Percentiles rank a stretch among this genome's conserved stretches.
Evolutionary conservation across 2,329 filamentous ascomycete species (phyloP).

Genomic region (Diaporthe sp.): DNA sequence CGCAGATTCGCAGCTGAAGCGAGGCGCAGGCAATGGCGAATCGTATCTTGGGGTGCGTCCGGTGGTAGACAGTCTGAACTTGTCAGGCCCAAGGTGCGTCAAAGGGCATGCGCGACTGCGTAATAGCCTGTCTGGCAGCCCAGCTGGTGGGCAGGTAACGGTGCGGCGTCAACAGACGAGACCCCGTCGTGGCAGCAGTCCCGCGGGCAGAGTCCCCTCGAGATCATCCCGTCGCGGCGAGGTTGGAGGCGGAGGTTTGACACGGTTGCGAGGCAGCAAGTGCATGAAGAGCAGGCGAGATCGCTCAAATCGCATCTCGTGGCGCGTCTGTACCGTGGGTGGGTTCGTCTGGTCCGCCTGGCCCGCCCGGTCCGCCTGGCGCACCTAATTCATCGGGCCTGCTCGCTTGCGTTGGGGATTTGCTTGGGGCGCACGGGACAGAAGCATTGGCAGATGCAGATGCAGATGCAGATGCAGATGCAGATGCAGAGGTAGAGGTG

Average conservation of each 20-base stretch:
- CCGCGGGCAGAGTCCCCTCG: constrained; percentile 4
- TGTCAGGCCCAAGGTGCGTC: constrained; percentile 17
- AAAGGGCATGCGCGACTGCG: background rate
- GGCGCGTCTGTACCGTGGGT: background rate
- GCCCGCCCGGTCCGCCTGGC: constrained; percentile 16
- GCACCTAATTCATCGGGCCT: background rate
- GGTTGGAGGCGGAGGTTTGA: constrained; percentile 10
- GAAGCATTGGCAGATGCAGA: background rate
- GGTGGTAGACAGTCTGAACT: constrained; percentile 6
- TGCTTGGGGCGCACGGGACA: background rate
- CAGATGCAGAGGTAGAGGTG: no score
- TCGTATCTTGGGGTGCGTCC: constrained; percentile 16
- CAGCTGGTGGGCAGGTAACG: background rate
- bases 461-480: no score
- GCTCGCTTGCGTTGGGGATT: background rate
- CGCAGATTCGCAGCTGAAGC: background rate
- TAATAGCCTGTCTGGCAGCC: background rate
- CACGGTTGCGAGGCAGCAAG: constrained; percentile 25
- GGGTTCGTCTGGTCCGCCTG: constrained; percentile 10
- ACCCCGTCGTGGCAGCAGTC: background rate
- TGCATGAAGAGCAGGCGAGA: constrained; percentile 9
- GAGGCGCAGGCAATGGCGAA: constrained; percentile 20
- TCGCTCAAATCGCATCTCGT: constrained; percentile 25
- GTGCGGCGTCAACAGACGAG: constrained; percentile 9
- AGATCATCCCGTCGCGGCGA: constrained; percentile 21